A percentile compares a stretch with the other conserved stretches of the same genome.
Evolutionary conservation across 176 grass and related monocot genomes (phyloP).

Genomic region (Ananas comosus): DNA sequence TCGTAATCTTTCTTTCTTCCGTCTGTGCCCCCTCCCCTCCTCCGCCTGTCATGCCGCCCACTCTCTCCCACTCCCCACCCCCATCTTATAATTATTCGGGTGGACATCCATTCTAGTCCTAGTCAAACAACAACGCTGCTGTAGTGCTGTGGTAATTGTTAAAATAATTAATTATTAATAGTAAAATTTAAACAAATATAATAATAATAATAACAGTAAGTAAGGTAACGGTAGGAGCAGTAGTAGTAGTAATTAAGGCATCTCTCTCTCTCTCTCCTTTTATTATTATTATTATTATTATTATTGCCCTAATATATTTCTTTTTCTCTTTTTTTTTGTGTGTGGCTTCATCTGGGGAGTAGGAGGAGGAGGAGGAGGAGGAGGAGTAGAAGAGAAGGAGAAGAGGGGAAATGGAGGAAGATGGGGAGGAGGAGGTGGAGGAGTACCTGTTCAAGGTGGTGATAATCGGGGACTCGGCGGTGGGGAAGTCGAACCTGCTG

Average conservation of each 20-base stretch:
- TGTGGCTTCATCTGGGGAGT: no score
- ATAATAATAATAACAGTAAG: no score
- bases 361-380: no score
- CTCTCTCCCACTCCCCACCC: background rate
- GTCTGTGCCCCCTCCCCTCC: background rate
- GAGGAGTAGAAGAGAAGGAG: no score
- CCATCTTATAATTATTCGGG: background rate
- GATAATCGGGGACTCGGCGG: conserved; percentile 59
- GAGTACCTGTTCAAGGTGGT: conserved; percentile 74
- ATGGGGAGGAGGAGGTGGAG: conserved; percentile 41
- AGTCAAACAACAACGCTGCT: background rate
- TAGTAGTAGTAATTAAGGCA: no score
- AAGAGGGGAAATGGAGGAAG: conserved; percentile 26
- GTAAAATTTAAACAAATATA: background rate
- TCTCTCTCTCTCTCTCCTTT: no score
- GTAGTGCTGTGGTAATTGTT: no score
- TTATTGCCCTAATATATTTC: no score
- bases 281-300: no score
- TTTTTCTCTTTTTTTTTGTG: no score
- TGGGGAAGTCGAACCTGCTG: conserved; percentile 58
- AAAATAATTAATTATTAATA: no score
- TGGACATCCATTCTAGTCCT: background rate
- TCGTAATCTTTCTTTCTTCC: background rate
- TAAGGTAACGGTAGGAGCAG: no score
- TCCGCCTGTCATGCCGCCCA: conserved; percentile 22